A percentile compares a stretch with the other conserved stretches of the same genome.
Evolutionary conservation across 1,139 yeast species (phyloP).

Genomic region (Pichia sp.): DNA sequence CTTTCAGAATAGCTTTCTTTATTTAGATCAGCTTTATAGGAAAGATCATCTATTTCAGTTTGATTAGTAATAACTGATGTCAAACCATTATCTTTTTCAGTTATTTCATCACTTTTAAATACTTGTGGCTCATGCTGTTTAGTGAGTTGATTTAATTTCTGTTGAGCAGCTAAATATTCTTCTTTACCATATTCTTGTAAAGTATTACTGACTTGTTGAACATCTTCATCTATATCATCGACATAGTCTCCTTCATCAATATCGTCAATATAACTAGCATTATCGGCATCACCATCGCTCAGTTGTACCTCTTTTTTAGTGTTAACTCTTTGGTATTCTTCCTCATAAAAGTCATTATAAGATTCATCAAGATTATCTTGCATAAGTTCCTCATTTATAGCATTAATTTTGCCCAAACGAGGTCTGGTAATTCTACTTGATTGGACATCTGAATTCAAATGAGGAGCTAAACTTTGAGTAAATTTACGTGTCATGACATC

Average conservation of each 20-base stretch:
- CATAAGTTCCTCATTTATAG: neutral
- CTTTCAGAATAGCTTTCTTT: neutral
- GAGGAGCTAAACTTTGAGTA: neutral
- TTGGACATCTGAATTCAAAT: neutral
- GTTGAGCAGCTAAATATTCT: slow-evolving; percentile 24
- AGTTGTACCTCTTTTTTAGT: no score
- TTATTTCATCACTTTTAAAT: slow-evolving; percentile 16
- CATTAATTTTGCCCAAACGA: neutral
- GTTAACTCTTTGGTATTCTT: slow-evolving; percentile 1
- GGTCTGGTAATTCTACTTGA: neutral
- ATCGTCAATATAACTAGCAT: neutral
- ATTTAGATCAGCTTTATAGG: neutral
- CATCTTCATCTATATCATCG: slow-evolving; percentile 9
- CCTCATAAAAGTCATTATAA: slow-evolving; percentile 1
- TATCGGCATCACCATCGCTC: neutral
- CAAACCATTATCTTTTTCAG: neutral
- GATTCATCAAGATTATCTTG: slow-evolving; percentile 1
- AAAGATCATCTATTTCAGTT: neutral
- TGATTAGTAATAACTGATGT: neutral
- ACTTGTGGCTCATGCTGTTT: slow-evolving; percentile 24
- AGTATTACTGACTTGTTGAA: neutral
- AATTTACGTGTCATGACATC: slow-evolving; percentile 9
- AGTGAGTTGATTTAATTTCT: slow-evolving; percentile 24
- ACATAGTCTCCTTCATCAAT: slow-evolving; percentile 10
- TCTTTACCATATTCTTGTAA: slow-evolving; percentile 17